These are phyloP conservation scores for Fistulinella prunicolor DNA, from an alignment of 768 basidiomycete genomes.

Conservation along the genomic window DNA sequence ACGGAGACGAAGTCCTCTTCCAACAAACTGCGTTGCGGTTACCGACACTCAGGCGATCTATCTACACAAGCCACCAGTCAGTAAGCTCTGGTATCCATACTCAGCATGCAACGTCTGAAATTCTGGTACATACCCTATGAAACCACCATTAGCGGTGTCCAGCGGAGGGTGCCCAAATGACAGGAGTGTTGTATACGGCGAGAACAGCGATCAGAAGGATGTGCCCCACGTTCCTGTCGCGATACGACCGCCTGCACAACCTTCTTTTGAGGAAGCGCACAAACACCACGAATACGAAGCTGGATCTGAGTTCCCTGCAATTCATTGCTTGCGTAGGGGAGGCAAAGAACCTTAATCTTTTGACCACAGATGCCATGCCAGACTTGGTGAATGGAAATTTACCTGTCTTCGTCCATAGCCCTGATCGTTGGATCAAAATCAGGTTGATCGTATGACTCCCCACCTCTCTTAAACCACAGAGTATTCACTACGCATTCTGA, in stretches of 20 bases:
- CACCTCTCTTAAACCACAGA: not conserved
- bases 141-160: conserved; percentile 5
- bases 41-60: too few species aligned
- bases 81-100: too few species aligned
- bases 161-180: conserved; percentile 7
- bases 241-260: conserved; percentile 23
- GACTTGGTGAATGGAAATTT: conserved; percentile 20
- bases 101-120: conserved; percentile 29
- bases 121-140: conserved; percentile 14
- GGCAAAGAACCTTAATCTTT: conserved; percentile 26
- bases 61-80: too few species aligned
- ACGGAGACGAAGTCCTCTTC: too few species aligned
- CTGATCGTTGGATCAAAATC: conserved; percentile 34
- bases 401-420: conserved; percentile 19
- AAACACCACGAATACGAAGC: conserved; percentile 8
- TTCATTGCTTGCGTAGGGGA: conserved; percentile 31
- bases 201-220: too few species aligned
- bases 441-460: conserved; percentile 32
- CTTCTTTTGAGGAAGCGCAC: conserved; percentile 14
- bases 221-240: not conserved
- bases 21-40: too few species aligned
- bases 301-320: conserved; percentile 21
- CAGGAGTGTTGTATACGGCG: too few species aligned
- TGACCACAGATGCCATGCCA: conserved; percentile 24
- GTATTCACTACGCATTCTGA: not conserved